Evolutionary conservation across 1,284 basidiomycete species (phyloP).

Genomic region (Marasmius sp.): DNA sequence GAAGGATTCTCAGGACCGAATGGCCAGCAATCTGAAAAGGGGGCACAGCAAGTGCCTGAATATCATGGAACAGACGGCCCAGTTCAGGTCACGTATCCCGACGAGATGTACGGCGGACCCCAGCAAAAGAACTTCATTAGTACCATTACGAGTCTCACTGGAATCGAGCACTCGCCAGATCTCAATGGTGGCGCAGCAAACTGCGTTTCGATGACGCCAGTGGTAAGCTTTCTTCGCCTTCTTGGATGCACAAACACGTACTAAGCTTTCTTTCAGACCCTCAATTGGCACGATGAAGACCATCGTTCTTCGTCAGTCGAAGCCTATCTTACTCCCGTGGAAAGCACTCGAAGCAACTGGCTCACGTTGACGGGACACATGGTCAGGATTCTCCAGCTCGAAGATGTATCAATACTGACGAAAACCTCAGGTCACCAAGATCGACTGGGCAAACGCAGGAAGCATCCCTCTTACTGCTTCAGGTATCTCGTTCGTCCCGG

Average conservation of each 20-base stretch:
- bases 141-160: constrained; percentile 47
- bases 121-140: constrained; percentile 51
- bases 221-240: constrained; percentile 27
- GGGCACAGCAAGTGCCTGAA: constrained; percentile 41
- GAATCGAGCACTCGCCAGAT: constrained; percentile 46
- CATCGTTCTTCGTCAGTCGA: constrained; percentile 35
- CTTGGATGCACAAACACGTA: neutral
- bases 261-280: constrained; percentile 18
- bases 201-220: constrained; percentile 53
- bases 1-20: constrained; percentile 59
- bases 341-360: constrained; percentile 34
- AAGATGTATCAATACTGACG: neutral
- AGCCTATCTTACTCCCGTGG: constrained; percentile 37
- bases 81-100: constrained; percentile 50
- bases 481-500: constrained; percentile 33
- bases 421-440: constrained; percentile 30
- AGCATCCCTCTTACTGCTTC: constrained; percentile 30
- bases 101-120: constrained; percentile 56
- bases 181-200: constrained; percentile 57
- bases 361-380: constrained; percentile 31
- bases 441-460: constrained; percentile 26
- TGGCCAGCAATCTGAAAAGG: constrained; percentile 44
- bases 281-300: constrained; percentile 35
- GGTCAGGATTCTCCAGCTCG: constrained; percentile 17
- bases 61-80: constrained; percentile 58